A percentile compares a stretch with the other conserved stretches of the same genome.
phyloP scores from a whole-genome alignment of 345 rosid genomes.

The Cochlearia excelsa region DNA sequence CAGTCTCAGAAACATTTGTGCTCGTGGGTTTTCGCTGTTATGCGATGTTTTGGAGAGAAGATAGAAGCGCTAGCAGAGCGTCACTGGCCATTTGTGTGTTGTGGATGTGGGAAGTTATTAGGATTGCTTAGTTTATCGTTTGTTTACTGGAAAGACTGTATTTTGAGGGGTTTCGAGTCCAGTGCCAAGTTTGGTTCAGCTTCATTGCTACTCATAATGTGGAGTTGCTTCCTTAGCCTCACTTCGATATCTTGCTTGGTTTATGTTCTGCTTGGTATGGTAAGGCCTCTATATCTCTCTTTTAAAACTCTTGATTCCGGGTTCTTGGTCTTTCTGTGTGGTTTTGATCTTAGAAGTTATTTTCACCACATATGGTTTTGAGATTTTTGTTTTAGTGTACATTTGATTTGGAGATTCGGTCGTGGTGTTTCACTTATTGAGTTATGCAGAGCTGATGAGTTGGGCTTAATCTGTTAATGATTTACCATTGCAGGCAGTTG shows the following conservation, averaged over 20 bases:
- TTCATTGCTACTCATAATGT: slow-evolving; percentile 78
- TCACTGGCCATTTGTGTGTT: slow-evolving; percentile 85
- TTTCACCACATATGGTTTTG: no score
- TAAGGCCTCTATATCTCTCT: slow-evolving; percentile 37
- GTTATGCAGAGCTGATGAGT: no score
- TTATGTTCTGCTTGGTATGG: slow-evolving; percentile 82
- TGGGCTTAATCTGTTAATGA: no score
- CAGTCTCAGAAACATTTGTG: slow-evolving; percentile 60
- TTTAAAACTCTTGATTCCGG: background rate
- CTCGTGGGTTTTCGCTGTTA: slow-evolving; percentile 42
- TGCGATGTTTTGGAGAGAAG: slow-evolving; percentile 48
- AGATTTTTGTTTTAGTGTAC: no score
- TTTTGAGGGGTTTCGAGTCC: slow-evolving; percentile 68
- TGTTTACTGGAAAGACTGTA: slow-evolving; percentile 68
- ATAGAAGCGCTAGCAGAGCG: slow-evolving; percentile 52
- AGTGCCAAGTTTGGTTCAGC: slow-evolving; percentile 70
- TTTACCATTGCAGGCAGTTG: slow-evolving; percentile 66
- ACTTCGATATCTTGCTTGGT: slow-evolving; percentile 84
- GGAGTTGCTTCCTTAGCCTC: slow-evolving; percentile 94
- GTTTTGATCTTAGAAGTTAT: no score
- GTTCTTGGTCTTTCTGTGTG: background rate
- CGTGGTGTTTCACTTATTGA: no score
- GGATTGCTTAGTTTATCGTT: slow-evolving; percentile 40
- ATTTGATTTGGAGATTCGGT: no score
- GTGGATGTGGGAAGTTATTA: slow-evolving; percentile 52